phyloP scores from a whole-genome alignment of 768 basidiomycete genomes.

The Mycena rebaudengoi region DNA sequence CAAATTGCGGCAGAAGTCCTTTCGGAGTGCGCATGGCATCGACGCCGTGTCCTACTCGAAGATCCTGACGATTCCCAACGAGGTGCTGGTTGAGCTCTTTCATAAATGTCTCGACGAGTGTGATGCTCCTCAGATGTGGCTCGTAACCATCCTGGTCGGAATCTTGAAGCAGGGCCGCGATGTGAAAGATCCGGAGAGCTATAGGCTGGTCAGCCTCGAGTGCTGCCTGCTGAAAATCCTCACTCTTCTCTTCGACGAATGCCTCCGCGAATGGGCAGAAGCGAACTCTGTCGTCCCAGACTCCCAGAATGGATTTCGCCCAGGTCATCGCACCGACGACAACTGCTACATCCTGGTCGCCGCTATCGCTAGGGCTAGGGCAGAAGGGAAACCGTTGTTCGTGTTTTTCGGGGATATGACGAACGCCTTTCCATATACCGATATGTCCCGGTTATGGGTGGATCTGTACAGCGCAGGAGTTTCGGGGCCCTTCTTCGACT shows the following conservation, averaged over 20 bases:
- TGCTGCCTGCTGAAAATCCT: slow-evolving; percentile 30
- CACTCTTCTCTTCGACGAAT: slow-evolving; percentile 28
- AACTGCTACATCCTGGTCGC: slow-evolving; percentile 33
- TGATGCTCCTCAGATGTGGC: background rate
- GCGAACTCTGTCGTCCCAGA: slow-evolving; percentile 26
- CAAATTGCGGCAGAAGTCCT: background rate
- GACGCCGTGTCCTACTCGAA: background rate
- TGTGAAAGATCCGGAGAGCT: slow-evolving; percentile 20
- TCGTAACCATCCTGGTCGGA: background rate
- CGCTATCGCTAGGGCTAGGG: slow-evolving; percentile 27
- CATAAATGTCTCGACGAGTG: background rate
- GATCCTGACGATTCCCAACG: slow-evolving; percentile 4
- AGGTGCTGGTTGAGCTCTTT: background rate
- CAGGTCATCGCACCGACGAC: slow-evolving; percentile 34
- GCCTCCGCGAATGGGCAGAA: slow-evolving; percentile 26
- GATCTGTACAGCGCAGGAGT: slow-evolving; percentile 18
- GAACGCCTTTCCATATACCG: slow-evolving; percentile 41
- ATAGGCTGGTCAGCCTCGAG: slow-evolving; percentile 27
- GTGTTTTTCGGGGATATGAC: slow-evolving; percentile 33
- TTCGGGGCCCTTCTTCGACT: background rate
- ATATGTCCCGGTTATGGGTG: slow-evolving; percentile 36
- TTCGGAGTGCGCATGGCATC: background rate
- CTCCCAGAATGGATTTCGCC: slow-evolving; percentile 41
- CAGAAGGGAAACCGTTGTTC: slow-evolving; percentile 26
- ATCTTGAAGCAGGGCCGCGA: slow-evolving; percentile 23